Evolutionary conservation across 2,329 filamentous ascomycete genomes (phyloP), one percentile per base, ranked within the genome.

Genomic region (Fusarium sterilihyphosum): DNA sequence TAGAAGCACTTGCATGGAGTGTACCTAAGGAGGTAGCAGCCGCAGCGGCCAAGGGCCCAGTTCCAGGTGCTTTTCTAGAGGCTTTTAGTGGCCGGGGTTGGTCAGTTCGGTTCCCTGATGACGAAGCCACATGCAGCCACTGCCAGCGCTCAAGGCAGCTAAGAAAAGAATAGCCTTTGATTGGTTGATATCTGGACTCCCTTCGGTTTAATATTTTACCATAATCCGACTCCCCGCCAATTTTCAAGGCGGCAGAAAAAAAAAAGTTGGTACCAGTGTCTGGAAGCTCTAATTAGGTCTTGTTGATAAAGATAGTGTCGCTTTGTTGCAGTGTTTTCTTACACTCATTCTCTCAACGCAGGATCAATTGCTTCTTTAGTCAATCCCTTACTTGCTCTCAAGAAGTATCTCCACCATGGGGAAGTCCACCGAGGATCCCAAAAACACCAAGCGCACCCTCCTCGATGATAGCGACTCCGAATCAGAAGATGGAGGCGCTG

Each of bases 381-480:
- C 26, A 18, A 61, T 29, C 41, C 29, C 16, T 33, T 20, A 20
- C 46, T 40, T n/a, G 20, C 46, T 24, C 13, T 29, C 16, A 31
- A 41, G 8, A 50, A 50, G 22, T 14, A 33, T 24, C 20, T 37
- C 38, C 46, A 68, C 49, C 60, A 71, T 77, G 70, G 75, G 71
- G 64, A 70, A 58, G 64, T 60, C 69, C 61, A 67, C 74, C 40
- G 84, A 82, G 63, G 75, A 78, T 16, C 68, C 77, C 61, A 83
- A 83, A 70, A 81, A 81, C 41, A 73, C 78, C 61, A 88, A 87
- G 80, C 85, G 86, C 77, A 83, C 80, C 37, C 82, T 91, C 38
- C 86, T 92, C 56, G 89, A 91, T 73, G 89, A 90, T 69, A 87
- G 85, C 78, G 86, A 87, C 63, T 86, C 85, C 22, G 86, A 88